phyloP scores from a whole-genome alignment of 345 rosid genomes.

The Stellera chamaejasme region DNA sequence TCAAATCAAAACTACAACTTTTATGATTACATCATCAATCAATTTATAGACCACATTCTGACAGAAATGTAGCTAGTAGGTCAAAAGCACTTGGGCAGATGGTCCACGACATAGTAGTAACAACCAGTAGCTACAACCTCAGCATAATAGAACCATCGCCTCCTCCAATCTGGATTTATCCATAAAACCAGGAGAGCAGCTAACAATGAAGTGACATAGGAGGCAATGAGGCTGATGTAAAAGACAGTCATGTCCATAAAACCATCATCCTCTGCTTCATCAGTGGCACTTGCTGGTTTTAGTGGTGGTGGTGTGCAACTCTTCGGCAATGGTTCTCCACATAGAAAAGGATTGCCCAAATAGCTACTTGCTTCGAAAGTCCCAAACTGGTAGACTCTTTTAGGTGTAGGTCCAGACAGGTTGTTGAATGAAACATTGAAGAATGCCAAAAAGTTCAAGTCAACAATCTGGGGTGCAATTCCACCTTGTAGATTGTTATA shows the following conservation, averaged over 20 bases:
- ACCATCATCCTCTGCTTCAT: not conserved
- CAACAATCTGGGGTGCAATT: conserved; percentile 15
- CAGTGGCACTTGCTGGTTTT: not conserved
- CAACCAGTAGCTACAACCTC: not conserved
- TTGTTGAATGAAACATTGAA: conserved; percentile 27
- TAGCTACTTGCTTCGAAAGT: conserved; percentile 17
- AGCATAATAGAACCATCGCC: not conserved
- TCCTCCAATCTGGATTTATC: conserved; percentile 7
- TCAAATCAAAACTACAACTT: too few relatives aligned
- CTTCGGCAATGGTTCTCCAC: conserved; percentile 16
- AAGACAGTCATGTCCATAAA: not conserved
- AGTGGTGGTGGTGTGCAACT: not conserved
- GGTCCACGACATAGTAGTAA: conserved; percentile 2
- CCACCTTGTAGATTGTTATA: conserved; percentile 13
- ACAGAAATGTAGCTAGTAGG: not conserved
- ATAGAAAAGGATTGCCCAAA: conserved; percentile 20
- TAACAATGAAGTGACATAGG: not conserved
- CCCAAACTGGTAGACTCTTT: conserved; percentile 14
- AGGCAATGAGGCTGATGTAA: not conserved
- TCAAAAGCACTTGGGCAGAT: not conserved
- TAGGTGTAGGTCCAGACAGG: conserved; percentile 17
- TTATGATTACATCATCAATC: too few relatives aligned
- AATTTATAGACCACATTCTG: too few relatives aligned
- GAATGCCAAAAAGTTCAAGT: not conserved
- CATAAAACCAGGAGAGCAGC: not conserved